Percentiles rank a stretch among this genome's conserved stretches.
These are phyloP conservation scores for Ganoderma lucidum DNA, from an alignment of 1,284 basidiomycete genomes.

Conservation along the genomic window DNA sequence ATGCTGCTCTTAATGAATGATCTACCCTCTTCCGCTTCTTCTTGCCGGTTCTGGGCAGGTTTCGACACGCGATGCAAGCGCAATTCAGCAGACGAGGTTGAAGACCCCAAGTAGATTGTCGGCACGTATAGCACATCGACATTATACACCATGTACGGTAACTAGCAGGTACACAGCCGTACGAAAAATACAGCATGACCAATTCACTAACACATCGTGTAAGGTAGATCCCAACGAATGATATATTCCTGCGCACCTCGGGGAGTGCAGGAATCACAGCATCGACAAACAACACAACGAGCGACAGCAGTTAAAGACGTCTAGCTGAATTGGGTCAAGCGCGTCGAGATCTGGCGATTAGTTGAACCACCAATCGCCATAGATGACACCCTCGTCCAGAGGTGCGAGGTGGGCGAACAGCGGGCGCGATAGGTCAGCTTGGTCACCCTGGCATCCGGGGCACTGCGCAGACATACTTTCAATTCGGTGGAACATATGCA, in stretches of 20 bases:
- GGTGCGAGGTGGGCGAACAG: constrained; percentile 36
- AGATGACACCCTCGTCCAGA: constrained; percentile 38
- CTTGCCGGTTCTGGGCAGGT: background rate
- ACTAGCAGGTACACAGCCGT: constrained; percentile 26
- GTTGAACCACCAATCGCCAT: constrained; percentile 38
- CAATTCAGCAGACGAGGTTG: background rate
- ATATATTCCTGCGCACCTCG: background rate
- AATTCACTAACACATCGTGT: constrained; percentile 19
- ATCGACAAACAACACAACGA: constrained; percentile 15
- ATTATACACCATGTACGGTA: constrained; percentile 26
- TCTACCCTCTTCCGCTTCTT: background rate
- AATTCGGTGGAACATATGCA: background rate
- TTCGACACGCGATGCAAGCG: background rate
- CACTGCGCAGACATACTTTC: constrained; percentile 18
- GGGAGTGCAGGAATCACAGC: constrained; percentile 8
- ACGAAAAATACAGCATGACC: constrained; percentile 17
- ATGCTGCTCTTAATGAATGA: background rate
- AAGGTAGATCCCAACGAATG: constrained; percentile 17
- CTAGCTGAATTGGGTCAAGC: background rate
- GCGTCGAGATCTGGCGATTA: background rate
- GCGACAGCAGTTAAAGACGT: constrained; percentile 8
- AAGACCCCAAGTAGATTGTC: background rate
- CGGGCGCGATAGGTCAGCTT: constrained; percentile 29
- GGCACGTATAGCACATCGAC: constrained; percentile 12
- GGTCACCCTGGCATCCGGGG: constrained; percentile 25